phyloP scores from a whole-genome alignment of 495 filamentous ascomycete genomes.

The Letharia lupina region DNA sequence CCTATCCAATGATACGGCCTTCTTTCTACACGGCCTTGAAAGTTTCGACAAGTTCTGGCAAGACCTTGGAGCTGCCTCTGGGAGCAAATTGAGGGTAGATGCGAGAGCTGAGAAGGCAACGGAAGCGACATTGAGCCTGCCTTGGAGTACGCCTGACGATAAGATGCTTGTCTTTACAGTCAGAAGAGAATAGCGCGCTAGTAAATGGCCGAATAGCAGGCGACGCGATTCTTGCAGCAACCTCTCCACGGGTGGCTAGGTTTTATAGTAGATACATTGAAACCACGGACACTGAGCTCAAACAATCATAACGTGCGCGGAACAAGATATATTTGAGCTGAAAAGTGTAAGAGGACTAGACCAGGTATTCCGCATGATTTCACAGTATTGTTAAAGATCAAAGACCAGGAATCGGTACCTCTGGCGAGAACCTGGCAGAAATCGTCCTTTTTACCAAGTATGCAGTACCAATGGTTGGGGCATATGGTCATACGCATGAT shows the following conservation, averaged over 20 bases:
- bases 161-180: neutral
- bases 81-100: constrained; percentile 38
- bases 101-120: constrained; percentile 7
- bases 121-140: neutral
- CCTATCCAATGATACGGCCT: constrained; percentile 11
- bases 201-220: neutral
- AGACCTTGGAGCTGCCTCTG: constrained; percentile 39
- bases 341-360: too few relatives aligned
- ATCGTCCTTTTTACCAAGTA: too few relatives aligned
- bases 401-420: too few relatives aligned
- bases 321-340: too few relatives aligned
- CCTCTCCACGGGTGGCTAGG: neutral
- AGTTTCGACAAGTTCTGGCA: constrained; percentile 44
- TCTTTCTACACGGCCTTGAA: constrained; percentile 38
- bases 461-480: too few relatives aligned
- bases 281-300: too few relatives aligned
- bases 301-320: too few relatives aligned
- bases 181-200: neutral
- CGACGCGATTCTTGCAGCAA: neutral
- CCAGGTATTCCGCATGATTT: too few relatives aligned
- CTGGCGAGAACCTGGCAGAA: too few relatives aligned
- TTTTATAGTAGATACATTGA: neutral
- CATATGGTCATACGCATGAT: too few relatives aligned
- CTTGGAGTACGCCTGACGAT: neutral
- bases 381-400: too few relatives aligned